Evolutionary conservation across 1,139 yeast species (phyloP).

Genomic region (Diutina mesorugosa): DNA sequence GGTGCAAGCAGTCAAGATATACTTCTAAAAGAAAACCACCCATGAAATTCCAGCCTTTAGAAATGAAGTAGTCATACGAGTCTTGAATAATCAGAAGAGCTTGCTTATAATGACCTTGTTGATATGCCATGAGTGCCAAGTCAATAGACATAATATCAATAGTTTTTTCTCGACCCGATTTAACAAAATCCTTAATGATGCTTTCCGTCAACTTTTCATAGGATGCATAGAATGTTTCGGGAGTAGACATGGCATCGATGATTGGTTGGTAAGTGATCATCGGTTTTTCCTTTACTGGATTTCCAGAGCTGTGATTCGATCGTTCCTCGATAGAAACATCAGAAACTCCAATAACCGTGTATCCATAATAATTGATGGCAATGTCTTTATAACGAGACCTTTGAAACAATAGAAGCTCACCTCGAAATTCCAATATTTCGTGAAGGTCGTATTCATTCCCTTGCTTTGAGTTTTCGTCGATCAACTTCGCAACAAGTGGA

Average conservation of each 20-base stretch:
- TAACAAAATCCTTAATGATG: slow-evolving; percentile 32
- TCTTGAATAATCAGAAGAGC: slow-evolving; percentile 54
- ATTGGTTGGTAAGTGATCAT: not conserved
- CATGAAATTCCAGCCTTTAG: slow-evolving; percentile 64
- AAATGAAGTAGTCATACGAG: slow-evolving; percentile 53
- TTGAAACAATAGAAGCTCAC: not conserved
- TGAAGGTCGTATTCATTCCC: not conserved
- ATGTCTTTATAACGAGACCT: not conserved
- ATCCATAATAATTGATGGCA: not conserved
- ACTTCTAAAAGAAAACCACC: slow-evolving; percentile 53
- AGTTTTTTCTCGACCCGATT: slow-evolving; percentile 42
- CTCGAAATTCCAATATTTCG: not conserved
- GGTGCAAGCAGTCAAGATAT: slow-evolving; percentile 55
- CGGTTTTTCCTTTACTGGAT: not conserved
- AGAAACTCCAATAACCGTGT: not conserved
- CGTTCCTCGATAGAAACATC: not conserved
- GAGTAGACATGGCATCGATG: slow-evolving; percentile 5
- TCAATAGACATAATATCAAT: slow-evolving; percentile 74
- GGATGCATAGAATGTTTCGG: slow-evolving; percentile 6
- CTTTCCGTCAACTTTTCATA: slow-evolving; percentile 5
- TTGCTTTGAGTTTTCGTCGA: not conserved
- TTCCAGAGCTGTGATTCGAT: not conserved
- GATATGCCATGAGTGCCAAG: slow-evolving; percentile 58
- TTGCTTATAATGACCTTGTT: slow-evolving; percentile 39
- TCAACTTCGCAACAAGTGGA: not conserved